Conservation (phyloP, 768 basidiomycete genomes). For the Lactifluus piperatus region DNA sequence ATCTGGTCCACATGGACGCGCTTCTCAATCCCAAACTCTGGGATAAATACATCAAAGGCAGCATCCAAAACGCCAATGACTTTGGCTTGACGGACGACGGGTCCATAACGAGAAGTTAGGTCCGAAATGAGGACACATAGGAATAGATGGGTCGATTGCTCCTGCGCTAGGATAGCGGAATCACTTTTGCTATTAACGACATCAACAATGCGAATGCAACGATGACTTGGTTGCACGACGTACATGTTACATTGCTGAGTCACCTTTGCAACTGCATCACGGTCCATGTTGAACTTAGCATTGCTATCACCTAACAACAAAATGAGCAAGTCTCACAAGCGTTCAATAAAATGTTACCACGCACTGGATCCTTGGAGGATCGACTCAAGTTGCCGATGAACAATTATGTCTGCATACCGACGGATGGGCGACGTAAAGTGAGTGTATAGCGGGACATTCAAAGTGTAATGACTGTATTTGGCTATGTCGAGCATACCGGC, state of each 20-base stretch:
- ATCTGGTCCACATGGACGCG: slow-evolving; percentile 98
- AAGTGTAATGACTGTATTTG: slow-evolving; percentile 89
- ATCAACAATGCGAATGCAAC: neutral
- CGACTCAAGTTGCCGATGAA: slow-evolving; percentile 93
- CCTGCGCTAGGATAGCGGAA: slow-evolving; percentile 86
- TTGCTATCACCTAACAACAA: slow-evolving; percentile 26
- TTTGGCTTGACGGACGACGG: slow-evolving; percentile 90
- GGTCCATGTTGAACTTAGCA: slow-evolving; percentile 92
- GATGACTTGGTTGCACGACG: slow-evolving; percentile 22
- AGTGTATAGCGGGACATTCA: slow-evolving; percentile 87
- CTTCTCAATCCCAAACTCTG: slow-evolving; percentile 98
- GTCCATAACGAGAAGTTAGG: slow-evolving; percentile 89
- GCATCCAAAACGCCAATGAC: slow-evolving; percentile 96
- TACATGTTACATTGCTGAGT: slow-evolving; percentile 98
- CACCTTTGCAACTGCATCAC: slow-evolving; percentile 94
- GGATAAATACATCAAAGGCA: slow-evolving; percentile 92
- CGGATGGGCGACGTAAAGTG: slow-evolving; percentile 91
- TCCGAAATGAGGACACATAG: slow-evolving; percentile 92
- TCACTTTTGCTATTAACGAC: slow-evolving; percentile 64
- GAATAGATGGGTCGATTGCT: slow-evolving; percentile 93
- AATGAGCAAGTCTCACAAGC: neutral
- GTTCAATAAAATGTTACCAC: slow-evolving; percentile 21
- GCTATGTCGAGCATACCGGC: slow-evolving; percentile 98
- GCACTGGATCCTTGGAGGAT: slow-evolving; percentile 63
- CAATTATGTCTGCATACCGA: slow-evolving; percentile 88